Evolutionary conservation across 1,284 basidiomycete genomes (phyloP).

Genomic region (Cutaneotrichosporon sp.): DNA sequence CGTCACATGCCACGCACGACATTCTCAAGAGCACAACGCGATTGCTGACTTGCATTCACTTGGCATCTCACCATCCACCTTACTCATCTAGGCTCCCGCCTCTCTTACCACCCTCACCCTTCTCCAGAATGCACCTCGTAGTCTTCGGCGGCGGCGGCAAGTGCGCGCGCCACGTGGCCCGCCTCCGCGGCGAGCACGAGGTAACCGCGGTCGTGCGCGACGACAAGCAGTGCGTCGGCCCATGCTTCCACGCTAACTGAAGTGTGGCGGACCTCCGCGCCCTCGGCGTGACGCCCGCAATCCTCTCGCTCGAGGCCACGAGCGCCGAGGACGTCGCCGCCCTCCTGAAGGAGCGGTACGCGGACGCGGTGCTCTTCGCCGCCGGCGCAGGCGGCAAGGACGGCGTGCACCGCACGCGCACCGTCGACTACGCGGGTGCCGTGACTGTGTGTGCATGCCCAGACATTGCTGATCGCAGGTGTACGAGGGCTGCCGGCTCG

Average conservation of each 20-base stretch:
- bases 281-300: conserved; percentile 58
- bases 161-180: conserved; percentile 62
- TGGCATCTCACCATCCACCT: too few species aligned
- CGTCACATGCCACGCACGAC: too few species aligned
- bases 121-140: conserved; percentile 33
- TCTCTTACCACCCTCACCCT: neutral
- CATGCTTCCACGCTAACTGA: too few species aligned
- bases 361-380: conserved; percentile 63
- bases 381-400: conserved; percentile 72
- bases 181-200: conserved; percentile 55
- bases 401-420: conserved; percentile 62
- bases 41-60: too few species aligned
- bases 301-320: conserved; percentile 65
- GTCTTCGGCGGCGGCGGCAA: conserved; percentile 52
- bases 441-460: too few species aligned
- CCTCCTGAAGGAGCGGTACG: conserved; percentile 59
- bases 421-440: conserved; percentile 71
- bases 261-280: conserved; percentile 57
- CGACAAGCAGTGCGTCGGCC: conserved; percentile 43
- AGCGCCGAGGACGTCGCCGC: conserved; percentile 58
- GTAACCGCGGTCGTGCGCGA: conserved; percentile 65
- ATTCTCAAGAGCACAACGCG: too few species aligned
- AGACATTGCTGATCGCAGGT: too few species aligned
- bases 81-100: too few species aligned
- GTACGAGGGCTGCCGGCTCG: conserved; percentile 67